phyloP scores from a whole-genome alignment of 1,284 basidiomycete species.

The Sporisorium scitamineum region DNA sequence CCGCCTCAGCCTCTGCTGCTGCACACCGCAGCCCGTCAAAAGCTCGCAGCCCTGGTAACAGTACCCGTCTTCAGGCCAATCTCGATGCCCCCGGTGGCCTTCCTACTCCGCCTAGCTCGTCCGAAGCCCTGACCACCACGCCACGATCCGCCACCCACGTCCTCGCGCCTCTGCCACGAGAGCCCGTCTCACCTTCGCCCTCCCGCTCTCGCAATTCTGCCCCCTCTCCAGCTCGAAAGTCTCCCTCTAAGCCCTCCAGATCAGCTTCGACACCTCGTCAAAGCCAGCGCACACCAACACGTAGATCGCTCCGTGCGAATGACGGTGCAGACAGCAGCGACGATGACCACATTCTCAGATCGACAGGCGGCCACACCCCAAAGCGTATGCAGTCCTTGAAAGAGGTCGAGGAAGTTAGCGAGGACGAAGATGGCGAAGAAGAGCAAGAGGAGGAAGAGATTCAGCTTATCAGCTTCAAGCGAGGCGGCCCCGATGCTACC shows the following conservation, averaged over 20 bases:
- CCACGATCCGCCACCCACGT: constrained; percentile 17
- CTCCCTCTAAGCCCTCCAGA: constrained; percentile 12
- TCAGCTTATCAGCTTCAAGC: constrained; percentile 36
- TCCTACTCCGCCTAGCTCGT: constrained; percentile 42
- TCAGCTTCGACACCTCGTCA: constrained; percentile 14
- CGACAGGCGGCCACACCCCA: constrained; percentile 6
- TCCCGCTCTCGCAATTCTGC: constrained; percentile 24
- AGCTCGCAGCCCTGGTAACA: constrained; percentile 8
- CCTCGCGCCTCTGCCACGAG: constrained; percentile 24
- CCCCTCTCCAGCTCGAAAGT: constrained; percentile 22
- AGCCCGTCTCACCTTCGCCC: constrained; percentile 46
- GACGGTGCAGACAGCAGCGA: constrained; percentile 12
- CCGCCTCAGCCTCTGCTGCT: constrained; percentile 4
- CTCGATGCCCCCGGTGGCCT: constrained; percentile 38
- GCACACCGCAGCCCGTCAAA: constrained; percentile 11
- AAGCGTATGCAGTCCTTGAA: constrained; percentile 8
- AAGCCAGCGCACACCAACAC: constrained; percentile 10
- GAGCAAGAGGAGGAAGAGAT: constrained; percentile 41
- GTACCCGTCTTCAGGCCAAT: constrained; percentile 14
- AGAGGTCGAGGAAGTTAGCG: constrained; percentile 14
- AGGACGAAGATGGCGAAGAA: constrained; percentile 19
- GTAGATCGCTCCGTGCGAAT: constrained; percentile 3
- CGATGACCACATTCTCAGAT: constrained; percentile 19
- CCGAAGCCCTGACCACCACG: constrained; percentile 33
- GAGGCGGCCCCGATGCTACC: constrained; percentile 41